Conservation (phyloP, 2,329 filamentous ascomycete genomes). For the Rutstroemia sp. region DNA sequence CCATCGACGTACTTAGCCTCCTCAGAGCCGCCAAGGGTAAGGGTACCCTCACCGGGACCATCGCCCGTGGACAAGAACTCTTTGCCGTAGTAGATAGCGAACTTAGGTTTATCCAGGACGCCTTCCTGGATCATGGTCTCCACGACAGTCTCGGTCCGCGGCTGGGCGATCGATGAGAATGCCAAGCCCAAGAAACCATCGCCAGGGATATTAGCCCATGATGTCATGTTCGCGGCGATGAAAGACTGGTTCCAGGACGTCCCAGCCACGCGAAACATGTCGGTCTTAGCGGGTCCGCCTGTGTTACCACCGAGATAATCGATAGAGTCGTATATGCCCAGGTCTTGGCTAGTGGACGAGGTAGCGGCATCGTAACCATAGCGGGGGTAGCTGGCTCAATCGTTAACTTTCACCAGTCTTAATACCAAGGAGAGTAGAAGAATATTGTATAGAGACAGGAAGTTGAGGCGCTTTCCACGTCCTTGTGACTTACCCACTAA, state of each 20-base stretch:
- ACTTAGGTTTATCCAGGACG: background rate
- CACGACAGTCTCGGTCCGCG: background rate
- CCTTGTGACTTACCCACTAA: no score
- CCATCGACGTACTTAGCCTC: constrained; percentile 5
- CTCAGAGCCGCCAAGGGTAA: constrained; percentile 1
- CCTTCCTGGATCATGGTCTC: constrained; percentile 3
- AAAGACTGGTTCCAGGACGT: constrained; percentile 7
- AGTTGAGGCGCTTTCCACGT: no score
- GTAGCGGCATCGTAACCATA: background rate
- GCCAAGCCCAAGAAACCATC: background rate
- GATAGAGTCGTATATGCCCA: background rate
- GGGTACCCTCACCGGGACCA: background rate
- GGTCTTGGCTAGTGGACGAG: background rate
- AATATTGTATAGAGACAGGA: no score
- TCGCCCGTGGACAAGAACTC: background rate
- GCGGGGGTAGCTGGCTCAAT: no score
- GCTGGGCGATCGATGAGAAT: constrained; percentile 1
- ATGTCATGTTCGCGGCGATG: background rate
- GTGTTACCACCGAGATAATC: background rate
- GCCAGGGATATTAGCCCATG: background rate
- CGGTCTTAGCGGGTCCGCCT: no score
- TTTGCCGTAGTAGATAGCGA: constrained; percentile 3
- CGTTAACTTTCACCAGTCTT: no score
- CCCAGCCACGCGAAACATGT: background rate
- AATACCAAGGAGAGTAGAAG: no score